Conservation (phyloP, 2,329 filamentous ascomycete species). For the Colletotrichum sojae region DNA sequence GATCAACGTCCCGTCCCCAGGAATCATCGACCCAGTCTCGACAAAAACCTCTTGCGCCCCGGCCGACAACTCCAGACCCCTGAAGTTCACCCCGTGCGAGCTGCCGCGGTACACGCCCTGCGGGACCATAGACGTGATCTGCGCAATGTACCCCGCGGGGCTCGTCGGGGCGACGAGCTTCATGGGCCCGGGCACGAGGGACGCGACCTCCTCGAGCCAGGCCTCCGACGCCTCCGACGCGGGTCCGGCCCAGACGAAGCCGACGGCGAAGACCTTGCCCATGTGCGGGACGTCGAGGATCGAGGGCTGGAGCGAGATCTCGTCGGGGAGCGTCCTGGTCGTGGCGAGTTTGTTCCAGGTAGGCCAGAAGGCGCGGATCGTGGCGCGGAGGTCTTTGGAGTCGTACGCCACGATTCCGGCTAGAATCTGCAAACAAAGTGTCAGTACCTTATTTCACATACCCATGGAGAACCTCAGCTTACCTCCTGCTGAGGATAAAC, state of each 20-base stretch:
- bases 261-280: conserved; percentile 46
- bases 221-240: conserved; percentile 48
- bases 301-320: conserved; percentile 47
- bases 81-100: conserved; percentile 43
- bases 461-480: conserved; percentile 1
- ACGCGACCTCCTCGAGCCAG: conserved; percentile 48
- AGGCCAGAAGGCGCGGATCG: conserved; percentile 42
- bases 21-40: conserved; percentile 42
- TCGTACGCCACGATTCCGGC: conserved; percentile 48
- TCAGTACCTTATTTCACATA: conserved; percentile 42
- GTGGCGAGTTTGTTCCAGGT: conserved; percentile 43
- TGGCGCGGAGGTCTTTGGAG: conserved; percentile 46
- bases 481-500: conserved; percentile 54
- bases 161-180: conserved; percentile 46
- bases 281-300: conserved; percentile 49
- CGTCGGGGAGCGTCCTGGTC: conserved; percentile 29
- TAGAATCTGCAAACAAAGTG: conserved; percentile 40
- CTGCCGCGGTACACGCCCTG: conserved; percentile 43
- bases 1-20: conserved; percentile 46
- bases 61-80: conserved; percentile 42
- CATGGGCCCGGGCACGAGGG: conserved; percentile 46
- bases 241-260: conserved; percentile 51
- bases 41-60: conserved; percentile 47
- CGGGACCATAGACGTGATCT: conserved; percentile 43
- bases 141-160: conserved; percentile 42